Conservation (phyloP, 202 grass and related monocot species). For the Panicum virgatum region DNA sequence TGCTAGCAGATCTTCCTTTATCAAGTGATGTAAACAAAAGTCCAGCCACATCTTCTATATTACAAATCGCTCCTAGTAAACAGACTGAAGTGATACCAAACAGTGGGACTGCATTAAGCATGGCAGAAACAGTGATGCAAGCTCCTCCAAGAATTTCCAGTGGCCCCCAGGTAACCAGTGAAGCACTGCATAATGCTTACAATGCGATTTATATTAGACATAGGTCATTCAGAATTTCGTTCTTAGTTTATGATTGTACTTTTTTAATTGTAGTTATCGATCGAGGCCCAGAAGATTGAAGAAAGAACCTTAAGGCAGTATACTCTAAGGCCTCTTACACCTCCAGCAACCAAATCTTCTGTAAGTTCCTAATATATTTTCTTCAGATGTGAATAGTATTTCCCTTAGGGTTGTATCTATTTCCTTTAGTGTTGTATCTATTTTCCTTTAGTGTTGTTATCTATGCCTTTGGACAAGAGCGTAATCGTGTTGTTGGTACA, state of each 20-base stretch:
- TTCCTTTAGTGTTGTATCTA: no score
- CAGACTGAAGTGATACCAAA: conserved; percentile 35
- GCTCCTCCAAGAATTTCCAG: conserved; percentile 58
- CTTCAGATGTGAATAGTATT: neutral
- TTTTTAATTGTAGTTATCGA: conserved; percentile 48
- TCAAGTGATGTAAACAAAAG: conserved; percentile 44
- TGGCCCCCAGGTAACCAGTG: conserved; percentile 62
- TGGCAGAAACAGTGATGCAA: conserved; percentile 85
- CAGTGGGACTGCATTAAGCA: conserved; percentile 62
- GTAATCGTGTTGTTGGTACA: neutral
- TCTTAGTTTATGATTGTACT: conserved; percentile 21
- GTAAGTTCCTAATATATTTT: conserved; percentile 43
- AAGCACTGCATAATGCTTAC: conserved; percentile 30
- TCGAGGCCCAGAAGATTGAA: conserved; percentile 72
- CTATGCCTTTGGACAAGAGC: neutral
- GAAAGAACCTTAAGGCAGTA: conserved; percentile 69
- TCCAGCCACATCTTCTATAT: conserved; percentile 25
- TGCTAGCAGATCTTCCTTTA: conserved; percentile 62
- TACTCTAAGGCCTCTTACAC: conserved; percentile 54
- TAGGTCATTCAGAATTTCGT: neutral
- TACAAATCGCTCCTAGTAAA: conserved; percentile 42
- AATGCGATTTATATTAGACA: conserved; percentile 25
- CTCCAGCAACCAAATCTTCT: conserved; percentile 51
- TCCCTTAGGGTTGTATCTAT: neutral
- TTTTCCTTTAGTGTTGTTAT: no score